Evolutionary conservation across 345 rosid species (phyloP), one percentile per base, ranked within the genome.

Genomic region (Hibiscus trionum): DNA sequence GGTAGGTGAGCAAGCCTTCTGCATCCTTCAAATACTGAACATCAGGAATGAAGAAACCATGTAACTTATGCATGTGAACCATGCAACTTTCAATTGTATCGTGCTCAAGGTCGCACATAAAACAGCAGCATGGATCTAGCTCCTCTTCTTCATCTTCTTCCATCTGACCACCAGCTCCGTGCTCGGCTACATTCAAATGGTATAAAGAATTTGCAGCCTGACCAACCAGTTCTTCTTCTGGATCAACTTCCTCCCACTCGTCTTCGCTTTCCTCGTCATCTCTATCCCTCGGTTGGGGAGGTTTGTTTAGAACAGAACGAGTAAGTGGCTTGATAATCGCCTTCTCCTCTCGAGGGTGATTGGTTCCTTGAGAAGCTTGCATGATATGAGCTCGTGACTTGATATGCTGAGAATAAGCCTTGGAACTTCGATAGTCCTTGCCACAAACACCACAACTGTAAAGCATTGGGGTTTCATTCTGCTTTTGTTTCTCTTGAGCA

Each of bases 21-120:
- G 98, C 96, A 74, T 95, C 99, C 77, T 87, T 95, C 72, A 95
- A 82, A 80, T 86, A 95, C 84, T 88, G 94, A 35, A 90, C 80
- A 75, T 96, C 98, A 7, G 99, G 98, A 72, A 93, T 78, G 75
- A 88, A 91, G 79, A 96, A 96, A 4, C 99, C 97, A 76, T 95
- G 97, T 2, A 86, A 81, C 86, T 85, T 90, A 80, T 96, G 98
- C 99, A 93, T 91, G 82, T 93, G 99, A 80, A 88, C 91, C 91
- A 96, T 96, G 84, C 98, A 96, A 44, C 64, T 84, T 76, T 93
- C 99, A 19, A 93, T 77, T 42, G 77, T 80, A 67, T 78, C 73
- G 58, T 93, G 93, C 52, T 80, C 76, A 27, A 67, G 81, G 74
- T 96, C 97, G 69, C 99, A 95, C 91, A 95, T 89, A 78, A 91